Evolutionary conservation across 108 stramenopile genomes (phyloP).

Genomic region (Asterionellopsis glacialis): DNA sequence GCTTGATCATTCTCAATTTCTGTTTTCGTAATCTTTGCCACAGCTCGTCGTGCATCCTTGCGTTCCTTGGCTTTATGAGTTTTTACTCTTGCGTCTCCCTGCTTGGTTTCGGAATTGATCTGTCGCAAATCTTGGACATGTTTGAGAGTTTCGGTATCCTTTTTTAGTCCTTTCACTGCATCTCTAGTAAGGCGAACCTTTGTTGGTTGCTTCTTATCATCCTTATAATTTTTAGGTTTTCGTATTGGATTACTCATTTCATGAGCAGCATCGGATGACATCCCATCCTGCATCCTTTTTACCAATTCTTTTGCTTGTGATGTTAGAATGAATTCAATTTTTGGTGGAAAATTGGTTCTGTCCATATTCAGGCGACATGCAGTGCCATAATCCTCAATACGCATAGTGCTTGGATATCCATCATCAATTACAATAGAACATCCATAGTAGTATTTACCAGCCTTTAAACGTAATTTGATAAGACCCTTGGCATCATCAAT

Average conservation of each 20-base stretch:
- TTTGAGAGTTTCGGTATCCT: slow-evolving; percentile 38
- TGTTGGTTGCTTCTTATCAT: slow-evolving; percentile 7
- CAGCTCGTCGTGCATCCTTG: slow-evolving; percentile 35
- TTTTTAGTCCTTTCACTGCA: slow-evolving; percentile 28
- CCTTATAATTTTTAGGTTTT: slow-evolving; percentile 23
- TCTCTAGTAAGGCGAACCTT: slow-evolving; percentile 20
- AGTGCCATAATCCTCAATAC: slow-evolving; percentile 10
- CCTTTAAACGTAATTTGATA: slow-evolving; percentile 24
- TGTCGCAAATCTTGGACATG: slow-evolving; percentile 27
- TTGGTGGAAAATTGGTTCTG: slow-evolving; percentile 41
- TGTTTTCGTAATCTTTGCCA: slow-evolving; percentile 26
- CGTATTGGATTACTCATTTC: slow-evolving; percentile 41
- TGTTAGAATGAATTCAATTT: slow-evolving; percentile 39
- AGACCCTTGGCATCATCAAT: slow-evolving; percentile 33
- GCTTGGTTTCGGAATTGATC: slow-evolving; percentile 12
- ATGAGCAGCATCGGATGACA: slow-evolving; percentile 26
- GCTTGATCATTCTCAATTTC: slow-evolving; percentile 23
- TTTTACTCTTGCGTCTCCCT: slow-evolving; percentile 9
- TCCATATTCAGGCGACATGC: slow-evolving; percentile 24
- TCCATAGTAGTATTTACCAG: slow-evolving; percentile 27
- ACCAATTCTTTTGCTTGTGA: slow-evolving; percentile 43
- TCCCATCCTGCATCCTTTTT: slow-evolving; percentile 35
- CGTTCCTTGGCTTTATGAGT: slow-evolving; percentile 27
- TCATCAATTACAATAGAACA: slow-evolving; percentile 33
- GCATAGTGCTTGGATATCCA: slow-evolving; percentile 33